Percentiles rank a stretch among this genome's conserved stretches.
phyloP scores from a whole-genome alignment of 257 asterid species.

The Nicotiana otophora region DNA sequence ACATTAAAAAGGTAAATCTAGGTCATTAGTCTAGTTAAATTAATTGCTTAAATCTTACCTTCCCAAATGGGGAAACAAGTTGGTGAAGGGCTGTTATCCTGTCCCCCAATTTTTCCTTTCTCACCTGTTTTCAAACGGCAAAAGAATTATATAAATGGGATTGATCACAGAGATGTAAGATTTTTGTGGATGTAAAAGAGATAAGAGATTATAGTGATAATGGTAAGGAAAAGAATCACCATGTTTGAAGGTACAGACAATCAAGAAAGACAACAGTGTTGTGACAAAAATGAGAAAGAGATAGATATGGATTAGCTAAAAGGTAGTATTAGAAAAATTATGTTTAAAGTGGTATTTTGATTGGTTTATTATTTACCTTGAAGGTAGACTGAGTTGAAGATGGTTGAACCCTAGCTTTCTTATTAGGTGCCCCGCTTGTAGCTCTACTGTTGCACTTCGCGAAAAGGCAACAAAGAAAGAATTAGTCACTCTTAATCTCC shows the following conservation, averaged over 20 bases:
- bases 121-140: constrained; percentile 44
- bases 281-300: constrained; percentile 37
- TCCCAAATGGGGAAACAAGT: constrained; percentile 87
- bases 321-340: background rate
- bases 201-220: constrained; percentile 7
- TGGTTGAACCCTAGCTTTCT: constrained; percentile 68
- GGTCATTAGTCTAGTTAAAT: constrained; percentile 1
- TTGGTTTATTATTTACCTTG: constrained; percentile 45
- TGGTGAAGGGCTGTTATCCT: constrained; percentile 87
- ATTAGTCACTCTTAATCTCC: background rate
- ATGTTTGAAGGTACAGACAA: constrained; percentile 33
- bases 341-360: background rate
- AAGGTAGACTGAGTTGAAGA: constrained; percentile 53
- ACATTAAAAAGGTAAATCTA: background rate
- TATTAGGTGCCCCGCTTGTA: constrained; percentile 45
- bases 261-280: constrained; percentile 52
- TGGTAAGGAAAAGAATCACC: constrained; percentile 38
- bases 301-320: background rate
- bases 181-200: constrained; percentile 42
- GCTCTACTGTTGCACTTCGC: constrained; percentile 55
- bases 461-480: background rate
- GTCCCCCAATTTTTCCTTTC: constrained; percentile 81
- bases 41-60: constrained; percentile 36
- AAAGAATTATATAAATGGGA: background rate
- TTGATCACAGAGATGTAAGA: background rate